Base-by-base conservation (phyloP, 768 basidiomycete species). In the Galerina sulciceps region DNA sequence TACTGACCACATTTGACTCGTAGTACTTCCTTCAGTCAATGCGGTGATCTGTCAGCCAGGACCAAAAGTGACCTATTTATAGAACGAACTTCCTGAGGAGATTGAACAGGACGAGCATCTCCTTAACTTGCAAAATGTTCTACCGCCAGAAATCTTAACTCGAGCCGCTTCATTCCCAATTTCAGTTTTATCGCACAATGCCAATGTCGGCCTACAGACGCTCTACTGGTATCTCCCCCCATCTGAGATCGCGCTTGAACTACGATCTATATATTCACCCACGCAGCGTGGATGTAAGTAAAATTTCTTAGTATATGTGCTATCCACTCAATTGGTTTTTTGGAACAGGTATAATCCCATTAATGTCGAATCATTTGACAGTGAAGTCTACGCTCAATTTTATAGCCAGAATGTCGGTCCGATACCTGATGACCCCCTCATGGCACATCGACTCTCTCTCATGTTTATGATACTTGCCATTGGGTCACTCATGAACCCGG, bases 191-290 rank as follows among this genome's bases (percentile, higher is more conserved):
- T 75, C 78, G 11, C 76, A 78, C 37, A 61, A 60, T 43, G 74
- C 81, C 53, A 76, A 73, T 55, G 78, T 82, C 26, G 81, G 82
- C 18, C 70, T 89, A 3, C 81, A 84, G 49, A 80, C 76, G 45
- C 78, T 92, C 15, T 82, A 81, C 61, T 88, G 86, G 85, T 89
- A 90, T 69, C 82, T 92, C 15, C 91, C 91, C 3, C 74, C 82
- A 11, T 71, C 80, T 2, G 79, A 84, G 34, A 82, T 80, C 56
- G 88, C 91, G 4, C 75, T 81, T n/a, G 81, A 85, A 53, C 73
- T 91, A 38, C 81, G 83, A 22, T 79, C 80, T 17, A 80, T 83
- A 17, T 90, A 87, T 69, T 79, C 70, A 79, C 79, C 23, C 81
- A 85, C 65, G 89, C 86, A 31, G 83, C 86, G 53, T 89, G 87